Evolutionary conservation across 2,329 filamentous ascomycete genomes (phyloP), one percentile per base, ranked within the genome.

Genomic region (Pseudogymnoascus sp.): DNA sequence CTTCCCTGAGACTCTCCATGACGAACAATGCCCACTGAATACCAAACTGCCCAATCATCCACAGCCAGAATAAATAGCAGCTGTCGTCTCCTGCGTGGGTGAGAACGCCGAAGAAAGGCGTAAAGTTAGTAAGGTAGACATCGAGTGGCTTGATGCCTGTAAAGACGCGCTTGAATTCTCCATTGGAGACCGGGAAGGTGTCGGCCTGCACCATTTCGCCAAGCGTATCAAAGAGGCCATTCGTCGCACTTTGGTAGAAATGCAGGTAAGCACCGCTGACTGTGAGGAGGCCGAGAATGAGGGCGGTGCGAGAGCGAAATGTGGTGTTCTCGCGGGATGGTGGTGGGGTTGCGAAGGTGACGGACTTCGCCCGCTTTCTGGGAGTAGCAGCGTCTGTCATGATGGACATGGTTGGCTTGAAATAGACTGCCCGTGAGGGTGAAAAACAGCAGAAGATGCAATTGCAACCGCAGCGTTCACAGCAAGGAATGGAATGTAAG

Each of bases 111-210:
- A 58, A 58, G 57, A 58, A 58, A 34, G 57, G 34, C 34, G 57
- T 37, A n/a, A 58, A 58, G 57, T 25, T 18, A 9, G 34, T 28
- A 18, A 58, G 57, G 34, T 58, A 58, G 57, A 20, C 16, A 18
- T 58, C 57, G 12, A 58, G 22, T n/a, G 57, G 47, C 47, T 54
- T 30, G 57, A 39, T 58, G 34, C 57, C 57, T 9, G 57, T 58
- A 18, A 58, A 67, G 64, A 20, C 47, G 3, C 47, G 47, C 28
- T 54, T 54, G 28, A 54, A 54, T 54, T 54, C 28, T 16, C 28
- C 47, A 18, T 54, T 32, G 11, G 47, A 54, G 47, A 7, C 28
- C 9, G 47, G 28, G 28, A 54, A 54, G 9, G n/a, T 54, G 6
- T 54, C 47, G 28, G n/a, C 47, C 11, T 32, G n/a, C 47, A 54